Conservation (phyloP, 1,284 basidiomycete genomes). For the Coniophora puteana region DNA sequence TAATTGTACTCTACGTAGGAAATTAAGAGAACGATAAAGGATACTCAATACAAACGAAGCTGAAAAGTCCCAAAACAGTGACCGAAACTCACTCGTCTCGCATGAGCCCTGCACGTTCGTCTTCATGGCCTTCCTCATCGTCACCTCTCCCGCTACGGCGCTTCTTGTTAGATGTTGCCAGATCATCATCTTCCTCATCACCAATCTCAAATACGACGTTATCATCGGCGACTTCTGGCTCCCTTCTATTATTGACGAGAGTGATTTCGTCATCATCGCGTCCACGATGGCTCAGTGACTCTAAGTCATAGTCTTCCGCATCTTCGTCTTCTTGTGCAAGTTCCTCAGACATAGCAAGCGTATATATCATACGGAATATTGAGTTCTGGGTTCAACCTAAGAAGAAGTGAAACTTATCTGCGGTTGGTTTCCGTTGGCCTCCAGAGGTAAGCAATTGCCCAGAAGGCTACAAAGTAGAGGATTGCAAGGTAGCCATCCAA, state of each 20-base stretch:
- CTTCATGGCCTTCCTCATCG: conserved; percentile 38
- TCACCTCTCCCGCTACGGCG: conserved; percentile 39
- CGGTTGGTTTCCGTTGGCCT: conserved; percentile 90
- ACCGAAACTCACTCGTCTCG: conserved; percentile 22
- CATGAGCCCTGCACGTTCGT: conserved; percentile 68
- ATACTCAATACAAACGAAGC: no score
- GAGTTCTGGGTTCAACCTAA: conserved; percentile 6
- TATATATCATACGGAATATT: conserved; percentile 39
- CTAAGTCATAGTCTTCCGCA: conserved; percentile 89
- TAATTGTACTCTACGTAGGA: no score
- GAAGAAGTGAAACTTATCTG: conserved; percentile 55
- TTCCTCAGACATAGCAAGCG: conserved; percentile 82
- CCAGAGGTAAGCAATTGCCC: conserved; percentile 88
- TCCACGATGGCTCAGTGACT: conserved; percentile 57
- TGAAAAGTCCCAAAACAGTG: conserved; percentile 10
- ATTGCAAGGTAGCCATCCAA: conserved; percentile 94
- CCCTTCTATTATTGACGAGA: conserved; percentile 53
- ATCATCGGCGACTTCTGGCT: conserved; percentile 55
- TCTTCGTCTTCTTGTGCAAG: conserved; percentile 88
- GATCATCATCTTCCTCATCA: conserved; percentile 79
- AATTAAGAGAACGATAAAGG: no score
- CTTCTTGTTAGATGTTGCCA: conserved; percentile 48
- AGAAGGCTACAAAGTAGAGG: conserved; percentile 81
- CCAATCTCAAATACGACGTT: conserved; percentile 91
- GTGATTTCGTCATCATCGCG: conserved; percentile 62